phyloP scores from a whole-genome alignment of 1,284 basidiomycete genomes.

The Singerocomus rubriflavus region DNA sequence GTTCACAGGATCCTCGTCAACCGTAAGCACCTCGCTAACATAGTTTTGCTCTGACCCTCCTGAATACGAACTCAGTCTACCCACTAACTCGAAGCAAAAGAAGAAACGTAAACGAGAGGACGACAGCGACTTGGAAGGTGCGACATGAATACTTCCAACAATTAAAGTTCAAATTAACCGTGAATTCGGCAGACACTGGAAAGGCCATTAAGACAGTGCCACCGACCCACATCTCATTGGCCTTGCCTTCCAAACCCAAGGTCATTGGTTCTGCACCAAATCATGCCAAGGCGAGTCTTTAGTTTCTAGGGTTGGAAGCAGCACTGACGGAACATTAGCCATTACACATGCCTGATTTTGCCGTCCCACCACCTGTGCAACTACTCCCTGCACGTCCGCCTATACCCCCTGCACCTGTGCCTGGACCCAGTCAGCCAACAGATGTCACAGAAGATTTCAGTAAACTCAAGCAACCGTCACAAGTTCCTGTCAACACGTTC shows the following conservation, averaged over 20 bases:
- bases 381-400: conserved; percentile 67
- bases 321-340: conserved; percentile 33
- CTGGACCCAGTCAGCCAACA: conserved; percentile 76
- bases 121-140: conserved; percentile 68
- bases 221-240: conserved; percentile 26
- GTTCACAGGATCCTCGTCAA: conserved; percentile 40
- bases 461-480: conserved; percentile 71
- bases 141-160: conserved; percentile 30
- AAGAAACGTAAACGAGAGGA: conserved; percentile 84
- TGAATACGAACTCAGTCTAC: conserved; percentile 24
- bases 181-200: conserved; percentile 39
- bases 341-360: conserved; percentile 53
- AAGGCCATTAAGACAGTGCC: conserved; percentile 60
- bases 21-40: conserved; percentile 32
- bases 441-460: conserved; percentile 88
- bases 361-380: conserved; percentile 44
- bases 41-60: conserved; percentile 3
- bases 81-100: conserved; percentile 63
- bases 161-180: conserved; percentile 1
- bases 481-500: conserved; percentile 69
- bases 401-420: conserved; percentile 62
- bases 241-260: conserved; percentile 51
- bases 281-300: conserved; percentile 49
- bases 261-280: conserved; percentile 41
- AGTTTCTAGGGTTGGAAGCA: conserved; percentile 2